Conservation (phyloP, 345 rosid genomes). For the Euphorbia lathyris region DNA sequence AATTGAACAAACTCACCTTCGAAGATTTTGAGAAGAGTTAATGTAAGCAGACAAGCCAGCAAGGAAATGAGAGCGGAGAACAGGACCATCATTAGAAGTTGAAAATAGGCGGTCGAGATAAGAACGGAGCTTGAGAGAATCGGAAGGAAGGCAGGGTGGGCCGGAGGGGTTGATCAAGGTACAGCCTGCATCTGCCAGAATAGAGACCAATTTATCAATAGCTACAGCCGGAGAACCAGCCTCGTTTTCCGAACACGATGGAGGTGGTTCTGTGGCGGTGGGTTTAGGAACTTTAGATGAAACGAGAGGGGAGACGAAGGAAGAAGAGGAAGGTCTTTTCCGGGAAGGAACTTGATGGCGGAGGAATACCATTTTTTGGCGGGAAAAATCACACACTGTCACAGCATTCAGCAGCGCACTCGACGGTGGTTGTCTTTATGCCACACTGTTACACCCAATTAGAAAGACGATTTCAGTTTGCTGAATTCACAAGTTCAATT, state of each 20-base stretch:
- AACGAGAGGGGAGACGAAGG: slow-evolving; percentile 35
- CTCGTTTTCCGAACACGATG: background rate
- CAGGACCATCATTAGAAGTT: slow-evolving; percentile 19
- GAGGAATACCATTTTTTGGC: slow-evolving; percentile 53
- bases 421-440: too few relatives aligned
- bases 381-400: too few relatives aligned
- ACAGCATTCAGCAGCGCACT: too few relatives aligned
- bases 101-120: slow-evolving; percentile 52
- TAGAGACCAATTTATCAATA: slow-evolving; percentile 48
- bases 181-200: slow-evolving; percentile 75
- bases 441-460: too few relatives aligned
- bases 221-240: background rate
- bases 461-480: too few relatives aligned
- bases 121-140: slow-evolving; percentile 52
- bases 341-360: slow-evolving; percentile 45
- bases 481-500: too few relatives aligned
- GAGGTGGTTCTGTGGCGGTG: slow-evolving; percentile 15
- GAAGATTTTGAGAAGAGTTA: slow-evolving; percentile 50
- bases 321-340: slow-evolving; percentile 41
- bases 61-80: slow-evolving; percentile 48
- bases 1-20: slow-evolving; percentile 34
- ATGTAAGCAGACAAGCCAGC: slow-evolving; percentile 50
- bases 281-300: slow-evolving; percentile 43
- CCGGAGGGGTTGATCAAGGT: slow-evolving; percentile 57
- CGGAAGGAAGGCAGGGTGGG: slow-evolving; percentile 68